Evolutionary conservation across 495 filamentous ascomycete genomes (phyloP).

Genomic region (Achaetomiella virescens): DNA sequence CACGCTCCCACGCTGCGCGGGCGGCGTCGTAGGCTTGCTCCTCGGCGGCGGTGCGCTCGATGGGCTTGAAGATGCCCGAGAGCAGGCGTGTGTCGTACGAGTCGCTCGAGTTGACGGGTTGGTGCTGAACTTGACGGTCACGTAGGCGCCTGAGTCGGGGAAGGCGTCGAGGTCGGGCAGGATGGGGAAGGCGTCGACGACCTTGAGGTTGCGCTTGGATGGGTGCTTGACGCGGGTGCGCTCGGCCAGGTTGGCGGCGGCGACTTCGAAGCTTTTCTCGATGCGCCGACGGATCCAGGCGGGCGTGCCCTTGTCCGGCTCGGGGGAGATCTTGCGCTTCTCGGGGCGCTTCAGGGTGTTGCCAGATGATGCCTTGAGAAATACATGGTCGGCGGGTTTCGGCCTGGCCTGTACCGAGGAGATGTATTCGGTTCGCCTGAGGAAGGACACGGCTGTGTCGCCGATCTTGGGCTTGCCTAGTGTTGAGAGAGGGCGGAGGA

Average conservation of each 20-base stretch:
- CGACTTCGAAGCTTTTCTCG: slow-evolving; percentile 78
- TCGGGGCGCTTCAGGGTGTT: slow-evolving; percentile 33
- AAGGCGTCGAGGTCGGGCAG: slow-evolving; percentile 84
- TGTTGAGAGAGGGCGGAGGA: slow-evolving; percentile 71
- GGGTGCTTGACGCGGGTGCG: slow-evolving; percentile 76
- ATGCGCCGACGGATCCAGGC: slow-evolving; percentile 74
- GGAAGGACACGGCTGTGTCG: slow-evolving; percentile 76
- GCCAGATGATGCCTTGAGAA: slow-evolving; percentile 37
- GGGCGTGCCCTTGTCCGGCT: slow-evolving; percentile 63
- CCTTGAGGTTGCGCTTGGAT: slow-evolving; percentile 66
- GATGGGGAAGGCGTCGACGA: slow-evolving; percentile 74
- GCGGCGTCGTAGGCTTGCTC: slow-evolving; percentile 46
- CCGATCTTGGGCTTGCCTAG: slow-evolving; percentile 67
- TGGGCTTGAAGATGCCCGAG: slow-evolving; percentile 68
- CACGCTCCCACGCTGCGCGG: slow-evolving; percentile 53
- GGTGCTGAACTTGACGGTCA: slow-evolving; percentile 81
- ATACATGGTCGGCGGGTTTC: slow-evolving; percentile 19
- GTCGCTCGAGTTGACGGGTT: slow-evolving; percentile 56
- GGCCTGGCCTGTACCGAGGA: slow-evolving; percentile 53
- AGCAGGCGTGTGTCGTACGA: slow-evolving; percentile 77
- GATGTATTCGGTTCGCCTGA: slow-evolving; percentile 94
- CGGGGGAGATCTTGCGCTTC: slow-evolving; percentile 40
- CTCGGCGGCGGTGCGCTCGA: slow-evolving; percentile 45
- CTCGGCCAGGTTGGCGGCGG: slow-evolving; percentile 58
- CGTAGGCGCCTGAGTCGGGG: slow-evolving; percentile 79